phyloP scores from a whole-genome alignment of 75 land plant genomes.

The Adiantum capillusveneris region DNA sequence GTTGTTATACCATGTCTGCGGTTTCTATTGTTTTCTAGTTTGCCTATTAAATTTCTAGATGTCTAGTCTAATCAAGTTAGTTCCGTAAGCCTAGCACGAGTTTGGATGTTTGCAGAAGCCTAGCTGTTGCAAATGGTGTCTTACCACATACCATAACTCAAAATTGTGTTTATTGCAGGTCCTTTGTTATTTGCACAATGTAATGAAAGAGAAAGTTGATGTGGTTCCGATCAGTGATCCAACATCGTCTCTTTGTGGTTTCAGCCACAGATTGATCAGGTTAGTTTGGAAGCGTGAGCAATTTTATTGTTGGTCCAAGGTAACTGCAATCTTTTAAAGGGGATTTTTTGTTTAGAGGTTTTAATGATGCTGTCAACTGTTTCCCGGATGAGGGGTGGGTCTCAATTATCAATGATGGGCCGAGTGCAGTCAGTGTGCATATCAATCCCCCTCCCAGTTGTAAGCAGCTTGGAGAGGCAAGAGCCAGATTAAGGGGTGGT shows the following conservation, averaged over 20 bases:
- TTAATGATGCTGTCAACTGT: constrained; percentile 33
- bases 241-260: constrained; percentile 15
- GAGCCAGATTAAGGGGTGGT: constrained; percentile 20
- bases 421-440: constrained; percentile 25
- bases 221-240: background rate
- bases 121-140: no score
- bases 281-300: background rate
- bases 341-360: constrained; percentile 19
- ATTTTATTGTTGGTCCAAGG: no score
- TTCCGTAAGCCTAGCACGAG: no score
- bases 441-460: constrained; percentile 12
- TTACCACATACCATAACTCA: no score
- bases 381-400: constrained; percentile 33
- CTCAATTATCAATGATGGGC: constrained; percentile 18
- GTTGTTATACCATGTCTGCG: no score
- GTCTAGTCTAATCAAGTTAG: no score
- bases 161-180: constrained; percentile 3
- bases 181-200: background rate
- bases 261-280: constrained; percentile 26
- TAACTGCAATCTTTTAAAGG: no score
- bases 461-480: constrained; percentile 17
- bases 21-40: no score
- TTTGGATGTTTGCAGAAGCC: no score
- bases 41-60: no score
- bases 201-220: constrained; percentile 5